Evolutionary conservation across 495 filamentous ascomycete species (phyloP), one percentile per base, ranked within the genome.

Genomic region (Staphylotrichum longicolle): DNA sequence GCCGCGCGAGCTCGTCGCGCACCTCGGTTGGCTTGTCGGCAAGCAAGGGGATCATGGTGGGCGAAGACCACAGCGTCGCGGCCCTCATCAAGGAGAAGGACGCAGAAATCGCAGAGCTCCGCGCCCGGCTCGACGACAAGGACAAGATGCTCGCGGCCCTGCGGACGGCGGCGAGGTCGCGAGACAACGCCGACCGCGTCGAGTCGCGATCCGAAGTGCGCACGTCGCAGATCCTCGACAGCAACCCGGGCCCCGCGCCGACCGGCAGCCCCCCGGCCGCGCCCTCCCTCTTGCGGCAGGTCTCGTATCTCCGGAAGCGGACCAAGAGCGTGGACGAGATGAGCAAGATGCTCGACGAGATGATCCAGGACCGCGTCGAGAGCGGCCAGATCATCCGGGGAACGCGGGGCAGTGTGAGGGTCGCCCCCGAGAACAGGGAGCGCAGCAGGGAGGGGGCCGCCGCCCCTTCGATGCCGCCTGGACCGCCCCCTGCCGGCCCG

Each of bases 101-200:
- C 68, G 85, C 88, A 58, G 94, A 98, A 72, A 97, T 98, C 67
- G 85, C 88, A 35, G 93, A 96, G 66, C 84, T 98, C 35, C 84
- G 91, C 12, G 88, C 91, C 30, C 86, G 91, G 60, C 82, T 98
- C 3, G 94, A 98, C 66, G 95, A 98, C 75, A 97, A 98, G 69
- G 93, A 96, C 69, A 85, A 87, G 14, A 98, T 98, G 95, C 79
- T 98, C 34, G 77, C 86, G 14, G 94, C 94, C 1, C 80, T 98
- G 48, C 86, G 92, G n/a, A 93, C 82, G 53, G 91, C 93, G 7
- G 86, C 91, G 15, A 82, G 92, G 41, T 94, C 96, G 62, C 83
- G 94, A 35, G 94, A 98, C 50, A 81, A 87, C 20, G 92, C 93
- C n/a, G 90, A 80, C 37, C 70, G 74, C 33, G 72, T 78, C 50